phyloP scores from a whole-genome alignment of 306 rosid genomes.

The Quercus robur region DNA sequence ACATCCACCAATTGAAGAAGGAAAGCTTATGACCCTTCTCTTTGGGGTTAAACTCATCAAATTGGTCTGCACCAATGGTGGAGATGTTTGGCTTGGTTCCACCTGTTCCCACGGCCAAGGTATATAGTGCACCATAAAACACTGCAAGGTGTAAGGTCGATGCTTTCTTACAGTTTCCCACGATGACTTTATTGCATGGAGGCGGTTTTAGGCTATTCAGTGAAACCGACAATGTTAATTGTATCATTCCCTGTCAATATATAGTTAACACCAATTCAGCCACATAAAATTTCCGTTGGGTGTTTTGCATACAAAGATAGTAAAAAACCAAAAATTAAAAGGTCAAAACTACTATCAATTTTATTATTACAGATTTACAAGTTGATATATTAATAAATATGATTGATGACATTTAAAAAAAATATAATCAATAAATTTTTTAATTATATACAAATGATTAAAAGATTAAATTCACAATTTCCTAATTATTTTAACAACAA shows the following conservation, averaged over 20 bases:
- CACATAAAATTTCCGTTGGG: neutral
- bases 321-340: no score
- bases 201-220: conserved; percentile 63
- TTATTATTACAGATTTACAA: no score
- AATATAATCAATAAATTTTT: no score
- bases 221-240: conserved; percentile 63
- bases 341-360: no score
- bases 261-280: neutral
- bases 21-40: conserved; percentile 76
- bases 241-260: conserved; percentile 63
- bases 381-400: no score
- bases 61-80: conserved; percentile 92
- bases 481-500: no score
- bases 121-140: conserved; percentile 80
- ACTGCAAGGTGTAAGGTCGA: conserved; percentile 65
- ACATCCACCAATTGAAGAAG: conserved; percentile 99
- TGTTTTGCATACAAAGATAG: no score
- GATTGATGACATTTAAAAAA: no score
- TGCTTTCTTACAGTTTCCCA: conserved; percentile 65
- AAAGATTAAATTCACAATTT: no score
- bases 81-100: conserved; percentile 97
- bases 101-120: conserved; percentile 81
- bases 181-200: conserved; percentile 33
- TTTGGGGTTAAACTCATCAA: conserved; percentile 71
- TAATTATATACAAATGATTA: no score